A percentile compares a stretch with the other conserved stretches of the same genome.
phyloP scores from a whole-genome alignment of 2,329 filamentous ascomycete genomes.

The Cladosporium austrohemisphaericum region DNA sequence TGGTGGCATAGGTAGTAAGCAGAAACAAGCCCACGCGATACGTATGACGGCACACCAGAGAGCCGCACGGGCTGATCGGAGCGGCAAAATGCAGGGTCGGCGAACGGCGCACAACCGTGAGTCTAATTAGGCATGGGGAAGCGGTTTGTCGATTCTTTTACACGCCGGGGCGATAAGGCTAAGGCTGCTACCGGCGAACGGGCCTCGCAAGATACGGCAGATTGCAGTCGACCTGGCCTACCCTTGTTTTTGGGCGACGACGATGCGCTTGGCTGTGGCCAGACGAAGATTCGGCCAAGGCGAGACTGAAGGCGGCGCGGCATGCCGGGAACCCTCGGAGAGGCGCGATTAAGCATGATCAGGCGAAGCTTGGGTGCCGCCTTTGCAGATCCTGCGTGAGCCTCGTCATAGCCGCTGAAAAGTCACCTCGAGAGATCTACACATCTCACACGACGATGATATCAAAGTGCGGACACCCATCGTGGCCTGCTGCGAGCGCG shows the following conservation, averaged over 20 bases:
- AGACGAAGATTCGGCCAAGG: conserved; percentile 9
- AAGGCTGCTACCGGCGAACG: no score
- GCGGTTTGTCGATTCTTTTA: conserved; percentile 10
- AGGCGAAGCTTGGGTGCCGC: conserved; percentile 10
- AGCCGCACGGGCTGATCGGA: conserved; percentile 3
- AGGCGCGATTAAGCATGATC: conserved; percentile 5
- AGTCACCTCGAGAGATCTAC: neutral
- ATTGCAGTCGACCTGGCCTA: no score
- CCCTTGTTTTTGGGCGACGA: neutral
- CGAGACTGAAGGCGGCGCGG: conserved; percentile 7
- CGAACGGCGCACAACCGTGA: neutral
- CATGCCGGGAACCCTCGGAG: conserved; percentile 1
- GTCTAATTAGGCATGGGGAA: neutral
- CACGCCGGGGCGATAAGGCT: no score
- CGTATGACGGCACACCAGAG: conserved; percentile 3
- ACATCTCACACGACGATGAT: neutral
- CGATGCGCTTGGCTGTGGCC: conserved; percentile 4
- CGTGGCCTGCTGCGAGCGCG: neutral
- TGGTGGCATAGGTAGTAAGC: neutral
- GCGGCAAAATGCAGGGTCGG: conserved; percentile 4
- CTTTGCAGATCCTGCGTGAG: conserved; percentile 11
- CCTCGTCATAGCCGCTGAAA: conserved; percentile 1
- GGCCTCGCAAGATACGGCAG: no score
- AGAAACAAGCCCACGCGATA: neutral
- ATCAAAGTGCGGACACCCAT: neutral